Conservation (phyloP, 768 basidiomycete genomes). For the Flagelloscypha sp. region DNA sequence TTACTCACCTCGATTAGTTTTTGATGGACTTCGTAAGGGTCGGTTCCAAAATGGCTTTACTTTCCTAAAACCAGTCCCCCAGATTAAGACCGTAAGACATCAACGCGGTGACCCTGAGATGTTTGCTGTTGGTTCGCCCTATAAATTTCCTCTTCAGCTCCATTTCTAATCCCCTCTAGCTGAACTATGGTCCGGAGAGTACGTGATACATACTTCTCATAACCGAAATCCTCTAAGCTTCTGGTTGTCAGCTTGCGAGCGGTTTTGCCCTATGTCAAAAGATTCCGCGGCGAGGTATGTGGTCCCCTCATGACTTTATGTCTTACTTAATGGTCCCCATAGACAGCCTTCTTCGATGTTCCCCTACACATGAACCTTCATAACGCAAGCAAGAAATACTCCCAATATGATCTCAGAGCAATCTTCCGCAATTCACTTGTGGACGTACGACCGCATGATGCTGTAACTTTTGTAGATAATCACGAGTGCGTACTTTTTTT, state of each 20-base stretch:
- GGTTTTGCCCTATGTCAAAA: constrained; percentile 50
- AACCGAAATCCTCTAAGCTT: not conserved
- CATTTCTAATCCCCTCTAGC: constrained; percentile 33
- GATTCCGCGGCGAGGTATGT: constrained; percentile 58
- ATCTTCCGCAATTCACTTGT: constrained; percentile 68
- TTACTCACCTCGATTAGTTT: no score
- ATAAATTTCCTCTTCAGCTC: not conserved
- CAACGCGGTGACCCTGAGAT: constrained; percentile 36
- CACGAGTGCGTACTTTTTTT: constrained; percentile 56
- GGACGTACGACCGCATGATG: constrained; percentile 61
- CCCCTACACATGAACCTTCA: constrained; percentile 82
- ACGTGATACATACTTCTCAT: constrained; percentile 13
- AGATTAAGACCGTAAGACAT: constrained; percentile 49
- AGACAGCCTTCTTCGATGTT: constrained; percentile 89
- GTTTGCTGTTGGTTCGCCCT: constrained; percentile 41
- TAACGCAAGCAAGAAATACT: constrained; percentile 60
- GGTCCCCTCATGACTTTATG: constrained; percentile 1
- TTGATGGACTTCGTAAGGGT: constrained; percentile 56
- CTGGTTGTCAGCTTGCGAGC: constrained; percentile 29
- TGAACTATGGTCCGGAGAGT: constrained; percentile 81
- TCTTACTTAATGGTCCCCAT: constrained; percentile 5
- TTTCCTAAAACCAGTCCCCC: constrained; percentile 3
- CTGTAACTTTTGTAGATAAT: constrained; percentile 88
- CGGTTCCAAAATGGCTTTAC: not conserved
- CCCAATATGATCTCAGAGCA: constrained; percentile 64